Base-by-base conservation (phyloP, 768 basidiomycete genomes). In the Termitomyces sp. region DNA sequence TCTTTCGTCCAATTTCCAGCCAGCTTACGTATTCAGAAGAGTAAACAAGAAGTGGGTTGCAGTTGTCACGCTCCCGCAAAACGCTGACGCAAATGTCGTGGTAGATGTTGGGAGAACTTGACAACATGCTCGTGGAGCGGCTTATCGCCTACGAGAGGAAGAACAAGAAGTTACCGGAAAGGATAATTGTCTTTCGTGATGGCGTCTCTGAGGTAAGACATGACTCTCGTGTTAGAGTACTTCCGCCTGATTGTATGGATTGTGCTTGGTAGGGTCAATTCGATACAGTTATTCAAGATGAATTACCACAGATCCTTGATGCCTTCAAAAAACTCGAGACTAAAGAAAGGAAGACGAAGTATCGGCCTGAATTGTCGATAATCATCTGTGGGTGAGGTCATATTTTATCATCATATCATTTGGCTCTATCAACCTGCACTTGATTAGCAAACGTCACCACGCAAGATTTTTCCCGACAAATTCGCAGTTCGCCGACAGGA, bases 1-100 rank as follows among this genome's bases (percentile, higher is more conserved):
- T 70, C 75, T 2, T 92, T 90, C 62, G 86, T 83, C 0, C 89
- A 92, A 60, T 92, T 85, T 70, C 91, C 92, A 0, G 89, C 85
- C 0, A 89, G 87, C 62, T 51, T 94, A 61, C 67, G 81, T 29
- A 77, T 90, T 12, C 92, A 94, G 65, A 70, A 80, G 65, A 73
- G 77, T 20, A 82, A 79, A 60, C 71, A 79, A 66, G 78, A 80
- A 71, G 78, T 75, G 34, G 15, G 61, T 54, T 15, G 10, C 9
- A 10, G 28, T 24, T 20, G 44, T 48, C n/a, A 12, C n/a, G 0
- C 10, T 31, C 15, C 18, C 6, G 10, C 2, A 8, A 16, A 18
- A n/a, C 7, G 10, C 13, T 53, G 37, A 15, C 42, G 6, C 54
- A 51, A 26, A 2, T 8, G 46, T 52, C 49, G n/a, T 52, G 47